Evolutionary conservation across 208 protist species (phyloP), one percentile per base, ranked within the genome.

Genomic region (Strigomonas culicis): DNA sequence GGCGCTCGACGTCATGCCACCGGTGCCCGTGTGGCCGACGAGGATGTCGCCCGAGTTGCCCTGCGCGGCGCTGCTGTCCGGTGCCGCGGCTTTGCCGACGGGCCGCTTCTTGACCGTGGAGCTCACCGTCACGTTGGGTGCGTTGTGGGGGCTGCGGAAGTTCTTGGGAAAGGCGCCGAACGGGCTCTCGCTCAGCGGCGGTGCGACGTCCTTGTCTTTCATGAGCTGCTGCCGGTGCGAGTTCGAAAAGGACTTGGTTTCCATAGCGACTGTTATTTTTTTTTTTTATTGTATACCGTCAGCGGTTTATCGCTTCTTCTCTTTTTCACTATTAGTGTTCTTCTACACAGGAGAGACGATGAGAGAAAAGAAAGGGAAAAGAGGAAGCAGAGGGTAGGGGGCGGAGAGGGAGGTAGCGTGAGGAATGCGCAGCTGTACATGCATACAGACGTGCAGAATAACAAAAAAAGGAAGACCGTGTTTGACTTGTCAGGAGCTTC

Each of bases 1-100:
- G 32, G 85, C 91, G 74, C 88, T 95, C 69, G 85, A 79, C 0
- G 79, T 72, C 85, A 95, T 90, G 31, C 88, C 88, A 4, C 88
- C 88, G 6, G 66, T 90, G 39, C 88, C 88, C 0, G 85, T 91
- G 80, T 90, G 88, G 19, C 81, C 79, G 27, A 91, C 63, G 34
- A 90, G 79, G 22, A 90, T 79, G 55, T 60, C 63, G 22, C 39
- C 32, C 44, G 56, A 56, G 28, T 4, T 4, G 30, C 25, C 53
- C 68, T 68, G 15, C 51, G 50, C 30, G 64, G 43, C 41, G 64
- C 63, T n/a, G 43, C 60, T 4, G 19, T 32, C 11, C 31, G 28
- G 27, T 36, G 30, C 28, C 39, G 60, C 47, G 34, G 43, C 7
- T 24, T 4, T 24, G 63, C 47, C 36, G 25, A 25, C 32, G 2